phyloP scores from a whole-genome alignment of 2,329 filamentous ascomycete genomes.

The Cordyceps farinosa region DNA sequence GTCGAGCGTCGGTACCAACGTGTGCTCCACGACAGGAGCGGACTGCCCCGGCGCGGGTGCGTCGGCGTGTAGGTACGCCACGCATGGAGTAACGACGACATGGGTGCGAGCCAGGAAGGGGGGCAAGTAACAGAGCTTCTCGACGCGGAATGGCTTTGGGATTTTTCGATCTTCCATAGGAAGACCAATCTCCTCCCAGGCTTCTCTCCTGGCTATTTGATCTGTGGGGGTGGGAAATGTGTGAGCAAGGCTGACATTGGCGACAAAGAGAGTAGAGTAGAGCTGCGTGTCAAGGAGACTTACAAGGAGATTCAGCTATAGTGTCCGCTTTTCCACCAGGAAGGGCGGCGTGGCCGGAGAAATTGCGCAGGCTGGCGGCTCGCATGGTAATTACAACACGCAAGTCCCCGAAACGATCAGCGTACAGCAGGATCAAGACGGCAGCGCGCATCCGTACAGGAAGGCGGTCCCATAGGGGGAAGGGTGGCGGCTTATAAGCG shows the following conservation, averaged over 20 bases:
- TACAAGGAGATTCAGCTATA: slow-evolving; percentile 57
- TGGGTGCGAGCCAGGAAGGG: slow-evolving; percentile 70
- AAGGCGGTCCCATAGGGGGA: slow-evolving; percentile 59
- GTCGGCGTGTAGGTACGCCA: slow-evolving; percentile 70
- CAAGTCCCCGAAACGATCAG: slow-evolving; percentile 76
- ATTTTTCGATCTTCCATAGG: slow-evolving; percentile 66
- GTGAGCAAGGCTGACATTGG: not conserved
- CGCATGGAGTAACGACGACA: slow-evolving; percentile 70
- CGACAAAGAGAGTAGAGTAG: not conserved
- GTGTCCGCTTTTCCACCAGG: slow-evolving; percentile 72
- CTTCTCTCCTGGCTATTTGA: slow-evolving; percentile 83
- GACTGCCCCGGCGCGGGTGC: slow-evolving; percentile 34
- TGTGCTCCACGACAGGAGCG: slow-evolving; percentile 57
- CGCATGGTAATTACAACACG: slow-evolving; percentile 68
- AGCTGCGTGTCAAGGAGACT: slow-evolving; percentile 22
- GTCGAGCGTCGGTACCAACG: slow-evolving; percentile 75
- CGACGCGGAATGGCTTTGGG: slow-evolving; percentile 74
- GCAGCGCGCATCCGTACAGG: slow-evolving; percentile 71
- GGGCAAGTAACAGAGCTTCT: slow-evolving; percentile 83
- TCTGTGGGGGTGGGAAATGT: slow-evolving; percentile 41
- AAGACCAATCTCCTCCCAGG: slow-evolving; percentile 89
- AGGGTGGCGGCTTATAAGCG: slow-evolving; percentile 57
- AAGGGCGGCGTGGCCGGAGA: slow-evolving; percentile 83
- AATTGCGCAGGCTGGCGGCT: slow-evolving; percentile 59
- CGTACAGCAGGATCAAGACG: slow-evolving; percentile 83